These are phyloP conservation scores for Lasiodiplodia sp. DNA, from an alignment of 2,329 filamentous ascomycete species.

Conservation along the genomic window DNA sequence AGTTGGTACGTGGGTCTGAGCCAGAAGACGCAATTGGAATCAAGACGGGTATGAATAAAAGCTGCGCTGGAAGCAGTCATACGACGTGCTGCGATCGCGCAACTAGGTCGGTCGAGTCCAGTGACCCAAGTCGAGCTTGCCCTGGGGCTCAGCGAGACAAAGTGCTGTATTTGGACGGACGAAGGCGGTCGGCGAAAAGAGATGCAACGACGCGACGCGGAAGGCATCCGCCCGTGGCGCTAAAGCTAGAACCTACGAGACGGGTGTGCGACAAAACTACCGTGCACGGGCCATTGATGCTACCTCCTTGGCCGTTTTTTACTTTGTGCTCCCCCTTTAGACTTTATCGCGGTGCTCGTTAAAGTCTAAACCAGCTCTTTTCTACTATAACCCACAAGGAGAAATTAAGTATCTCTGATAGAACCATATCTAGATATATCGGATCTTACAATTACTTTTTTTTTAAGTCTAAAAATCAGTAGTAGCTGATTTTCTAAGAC, in stretches of 20 bases:
- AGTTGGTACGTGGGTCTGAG: background rate
- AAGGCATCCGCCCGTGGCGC: constrained; percentile 2
- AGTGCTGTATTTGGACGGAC: background rate
- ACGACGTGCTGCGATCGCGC: background rate
- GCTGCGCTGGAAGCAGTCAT: background rate
- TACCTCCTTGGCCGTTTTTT: too few species aligned
- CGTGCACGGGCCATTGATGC: too few species aligned
- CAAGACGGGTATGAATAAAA: background rate
- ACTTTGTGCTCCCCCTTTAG: too few species aligned
- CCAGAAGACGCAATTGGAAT: background rate
- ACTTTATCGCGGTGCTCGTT: too few species aligned
- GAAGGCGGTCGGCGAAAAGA: constrained; percentile 11
- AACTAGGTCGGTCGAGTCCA: background rate
- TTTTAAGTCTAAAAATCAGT: too few species aligned
- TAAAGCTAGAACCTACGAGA: constrained; percentile 8
- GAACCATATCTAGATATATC: too few species aligned
- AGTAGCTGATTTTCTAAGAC: too few species aligned
- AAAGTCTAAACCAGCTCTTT: too few species aligned
- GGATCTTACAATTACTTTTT: too few species aligned
- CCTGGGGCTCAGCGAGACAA: background rate
- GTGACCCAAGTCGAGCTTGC: background rate
- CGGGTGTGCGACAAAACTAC: too few species aligned
- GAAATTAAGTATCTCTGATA: too few species aligned
- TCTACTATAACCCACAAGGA: too few species aligned
- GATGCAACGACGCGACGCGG: constrained; percentile 2